phyloP scores from a whole-genome alignment of 345 rosid species.

The Jatropha curcas region DNA sequence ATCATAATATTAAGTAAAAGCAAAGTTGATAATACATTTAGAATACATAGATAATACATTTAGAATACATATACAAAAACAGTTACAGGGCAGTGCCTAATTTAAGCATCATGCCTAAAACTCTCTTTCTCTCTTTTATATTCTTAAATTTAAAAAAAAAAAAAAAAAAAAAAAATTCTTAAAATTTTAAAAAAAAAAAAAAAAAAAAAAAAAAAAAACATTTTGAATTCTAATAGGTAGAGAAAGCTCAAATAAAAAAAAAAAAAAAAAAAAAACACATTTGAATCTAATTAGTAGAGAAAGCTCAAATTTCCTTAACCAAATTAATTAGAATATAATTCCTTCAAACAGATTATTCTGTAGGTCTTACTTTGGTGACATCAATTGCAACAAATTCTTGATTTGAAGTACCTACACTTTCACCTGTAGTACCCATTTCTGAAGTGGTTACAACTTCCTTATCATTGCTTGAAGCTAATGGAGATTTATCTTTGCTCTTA shows the following conservation, averaged over 20 bases:
- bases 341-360: conserved; percentile 5
- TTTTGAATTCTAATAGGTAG: background rate
- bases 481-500: conserved; percentile 55
- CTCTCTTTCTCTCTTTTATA: too few relatives aligned
- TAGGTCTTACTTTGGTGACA: conserved; percentile 11
- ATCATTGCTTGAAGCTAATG: conserved; percentile 5
- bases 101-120: too few relatives aligned
- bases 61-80: too few relatives aligned
- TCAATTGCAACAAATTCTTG: conserved; percentile 13
- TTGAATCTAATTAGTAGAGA: background rate
- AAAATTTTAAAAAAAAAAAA: too few relatives aligned
- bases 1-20: too few relatives aligned
- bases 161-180: too few relatives aligned
- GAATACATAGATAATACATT: too few relatives aligned
- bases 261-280: background rate
- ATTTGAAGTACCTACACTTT: conserved; percentile 2
- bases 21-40: too few relatives aligned
- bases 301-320: too few relatives aligned
- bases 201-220: background rate
- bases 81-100: too few relatives aligned
- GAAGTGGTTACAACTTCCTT: background rate
- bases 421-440: background rate
- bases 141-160: too few relatives aligned
- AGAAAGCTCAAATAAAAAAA: background rate
- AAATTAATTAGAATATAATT: background rate